A percentile compares a stretch with the other conserved stretches of the same genome.
These are phyloP conservation scores for Periconia macrospinosa DNA, from an alignment of 2,329 filamentous ascomycete species.

Conservation along the genomic window DNA sequence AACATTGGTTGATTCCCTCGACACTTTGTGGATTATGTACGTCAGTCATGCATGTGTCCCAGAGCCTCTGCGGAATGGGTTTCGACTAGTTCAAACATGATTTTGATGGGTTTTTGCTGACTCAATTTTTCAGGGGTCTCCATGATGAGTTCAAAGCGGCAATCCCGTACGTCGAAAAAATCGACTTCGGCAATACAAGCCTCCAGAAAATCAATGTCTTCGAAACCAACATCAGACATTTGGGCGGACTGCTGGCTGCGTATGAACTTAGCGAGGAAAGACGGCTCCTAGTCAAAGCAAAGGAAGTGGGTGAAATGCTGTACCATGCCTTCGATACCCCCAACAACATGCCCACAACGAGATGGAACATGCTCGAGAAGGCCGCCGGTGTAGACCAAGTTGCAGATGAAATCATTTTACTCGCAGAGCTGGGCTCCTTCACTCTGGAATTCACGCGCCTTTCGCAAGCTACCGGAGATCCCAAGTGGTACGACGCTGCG, in stretches of 20 bases:
- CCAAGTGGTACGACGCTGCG: constrained; percentile 52
- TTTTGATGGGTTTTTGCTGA: neutral
- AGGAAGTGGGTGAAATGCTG: constrained; percentile 77
- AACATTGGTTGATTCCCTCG: constrained; percentile 49
- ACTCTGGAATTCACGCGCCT: constrained; percentile 53
- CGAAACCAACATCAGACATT: constrained; percentile 69
- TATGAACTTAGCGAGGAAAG: constrained; percentile 83
- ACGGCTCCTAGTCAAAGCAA: constrained; percentile 74
- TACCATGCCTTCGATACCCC: constrained; percentile 88
- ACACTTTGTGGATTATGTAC: constrained; percentile 52
- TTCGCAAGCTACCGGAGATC: constrained; percentile 48
- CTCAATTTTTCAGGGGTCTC: constrained; percentile 24
- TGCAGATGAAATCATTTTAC: constrained; percentile 45
- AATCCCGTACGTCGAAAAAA: constrained; percentile 45
- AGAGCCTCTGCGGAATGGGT: neutral
- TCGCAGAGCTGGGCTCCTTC: constrained; percentile 52
- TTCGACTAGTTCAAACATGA: too few relatives aligned
- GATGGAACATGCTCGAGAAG: constrained; percentile 47
- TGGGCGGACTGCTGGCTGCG: constrained; percentile 81
- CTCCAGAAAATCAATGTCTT: constrained; percentile 51
- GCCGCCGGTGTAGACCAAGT: constrained; percentile 42
- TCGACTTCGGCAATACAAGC: constrained; percentile 47
- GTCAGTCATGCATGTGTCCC: too few relatives aligned
- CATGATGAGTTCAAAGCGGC: constrained; percentile 52
- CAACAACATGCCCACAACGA: constrained; percentile 78